These are phyloP conservation scores for Quercus alba DNA, from an alignment of 306 rosid genomes.

Conservation along the genomic window DNA sequence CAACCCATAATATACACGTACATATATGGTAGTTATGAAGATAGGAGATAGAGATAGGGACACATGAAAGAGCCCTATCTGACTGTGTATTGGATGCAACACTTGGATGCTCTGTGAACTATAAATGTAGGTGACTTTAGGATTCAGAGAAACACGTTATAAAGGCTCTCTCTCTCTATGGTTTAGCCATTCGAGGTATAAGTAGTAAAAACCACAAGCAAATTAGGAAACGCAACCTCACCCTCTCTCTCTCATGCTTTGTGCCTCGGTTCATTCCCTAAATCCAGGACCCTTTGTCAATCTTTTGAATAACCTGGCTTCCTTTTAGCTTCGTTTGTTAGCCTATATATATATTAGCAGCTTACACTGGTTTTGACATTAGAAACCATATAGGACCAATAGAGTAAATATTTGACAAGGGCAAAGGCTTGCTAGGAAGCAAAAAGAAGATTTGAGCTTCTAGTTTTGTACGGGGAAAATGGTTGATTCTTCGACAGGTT, in stretches of 20 bases:
- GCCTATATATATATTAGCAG: neutral
- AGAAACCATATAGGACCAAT: neutral
- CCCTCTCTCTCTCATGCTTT: neutral
- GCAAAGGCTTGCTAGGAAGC: neutral
- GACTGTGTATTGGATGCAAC: too few relatives aligned
- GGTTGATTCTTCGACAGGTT: constrained; percentile 70
- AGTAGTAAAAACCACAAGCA: neutral
- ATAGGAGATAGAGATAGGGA: too few relatives aligned
- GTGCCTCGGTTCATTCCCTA: neutral
- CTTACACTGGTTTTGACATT: neutral
- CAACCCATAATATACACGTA: too few relatives aligned
- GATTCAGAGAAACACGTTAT: too few relatives aligned
- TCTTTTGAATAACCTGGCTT: neutral
- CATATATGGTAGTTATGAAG: too few relatives aligned
- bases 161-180: too few relatives aligned
- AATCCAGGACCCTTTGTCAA: neutral
- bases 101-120: too few relatives aligned
- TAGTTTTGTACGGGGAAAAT: constrained; percentile 19
- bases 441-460: neutral
- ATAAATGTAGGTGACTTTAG: too few relatives aligned
- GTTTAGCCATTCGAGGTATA: neutral
- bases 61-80: too few relatives aligned
- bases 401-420: neutral
- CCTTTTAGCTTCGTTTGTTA: neutral
- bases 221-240: constrained; percentile 3